A percentile compares a stretch with the other conserved stretches of the same genome.
Conservation (phyloP, 441 rosid genomes). For the Populus trichocarpa region DNA sequence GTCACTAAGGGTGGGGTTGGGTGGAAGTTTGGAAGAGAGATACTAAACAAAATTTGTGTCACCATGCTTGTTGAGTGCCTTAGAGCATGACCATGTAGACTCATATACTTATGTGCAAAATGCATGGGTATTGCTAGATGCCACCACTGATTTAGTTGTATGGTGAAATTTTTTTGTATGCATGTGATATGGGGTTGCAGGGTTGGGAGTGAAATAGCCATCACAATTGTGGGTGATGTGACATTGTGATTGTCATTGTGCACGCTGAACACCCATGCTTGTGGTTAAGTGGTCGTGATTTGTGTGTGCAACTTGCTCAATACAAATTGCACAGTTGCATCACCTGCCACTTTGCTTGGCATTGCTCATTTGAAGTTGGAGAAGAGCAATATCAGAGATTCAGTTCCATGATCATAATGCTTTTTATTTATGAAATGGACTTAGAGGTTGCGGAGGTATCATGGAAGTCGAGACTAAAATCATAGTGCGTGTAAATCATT, state of each 20-base stretch:
- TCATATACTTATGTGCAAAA: not conserved
- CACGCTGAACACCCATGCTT: not conserved
- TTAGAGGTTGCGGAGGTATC: not conserved
- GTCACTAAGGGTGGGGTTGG: not conserved
- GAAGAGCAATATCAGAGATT: not conserved
- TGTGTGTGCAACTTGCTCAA: not conserved
- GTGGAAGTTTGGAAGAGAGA: not conserved
- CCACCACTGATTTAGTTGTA: not conserved
- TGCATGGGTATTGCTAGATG: not conserved
- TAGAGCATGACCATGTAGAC: not conserved
- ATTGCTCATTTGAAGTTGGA: not conserved
- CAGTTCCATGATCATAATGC: not conserved
- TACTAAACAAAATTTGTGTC: not conserved
- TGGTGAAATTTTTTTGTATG: not conserved
- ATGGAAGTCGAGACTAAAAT: not conserved
- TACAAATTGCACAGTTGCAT: not conserved
- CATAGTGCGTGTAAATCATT: not conserved
- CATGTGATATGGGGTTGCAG: not conserved
- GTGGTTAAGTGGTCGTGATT: not conserved
- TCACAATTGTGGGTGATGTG: not conserved
- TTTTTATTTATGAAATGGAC: constrained; percentile 4
- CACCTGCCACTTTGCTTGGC: not conserved
- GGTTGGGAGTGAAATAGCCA: not conserved
- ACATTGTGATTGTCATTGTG: not conserved
- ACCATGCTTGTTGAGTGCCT: too few species aligned